Evolutionary conservation across 768 basidiomycete genomes (phyloP), one percentile per base, ranked within the genome.

Genomic region (Trametes coccinea): DNA sequence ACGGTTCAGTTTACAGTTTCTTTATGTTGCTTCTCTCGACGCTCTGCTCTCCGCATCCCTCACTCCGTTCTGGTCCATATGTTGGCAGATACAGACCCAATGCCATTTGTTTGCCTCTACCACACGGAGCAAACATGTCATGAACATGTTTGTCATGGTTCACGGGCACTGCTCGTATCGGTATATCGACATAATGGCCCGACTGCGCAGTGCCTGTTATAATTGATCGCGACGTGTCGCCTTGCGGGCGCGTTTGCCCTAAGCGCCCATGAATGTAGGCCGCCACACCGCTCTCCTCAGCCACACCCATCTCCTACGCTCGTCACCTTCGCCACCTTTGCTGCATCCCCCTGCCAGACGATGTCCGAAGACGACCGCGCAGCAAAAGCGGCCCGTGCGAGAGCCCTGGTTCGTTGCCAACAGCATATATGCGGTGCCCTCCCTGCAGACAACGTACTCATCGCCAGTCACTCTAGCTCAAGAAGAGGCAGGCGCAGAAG

Each of bases 401-500:
- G 89, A 73, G 91, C 89, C 51, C 70, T 94, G 84, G 92, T 93
- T 72, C 60, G 82, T 73, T 53, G 58, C 52, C 43, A 16, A 50
- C 17, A 39, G 16, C 46, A 49, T 34, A 48, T 29, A 40, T 33
- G 27, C 41, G 40, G 33, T 13, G 8, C 9, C 13, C 37, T 44
- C 47, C 27, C 6, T 34, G 34, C 34, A 37, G 5, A 11, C 34
- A 37, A 34, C 22, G 22, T 43, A 44, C 63, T 61, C 33, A 56
- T 44, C 29, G 43, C 39, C 33, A 40, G 54, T 53, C n/a, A 49
- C 56, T 52, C 34, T 73, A 93, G 90, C 81, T 93, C 72, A 91
- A 92, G 80, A 91, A 90, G 75, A 83, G 88, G 61, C 89, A 90
- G 66, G 86, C 89, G 66, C 87, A 86, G 68, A 91, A 90, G 73